These are phyloP conservation scores for Phragmites australis DNA, from an alignment of 176 grass and related monocot genomes.

Conservation along the genomic window DNA sequence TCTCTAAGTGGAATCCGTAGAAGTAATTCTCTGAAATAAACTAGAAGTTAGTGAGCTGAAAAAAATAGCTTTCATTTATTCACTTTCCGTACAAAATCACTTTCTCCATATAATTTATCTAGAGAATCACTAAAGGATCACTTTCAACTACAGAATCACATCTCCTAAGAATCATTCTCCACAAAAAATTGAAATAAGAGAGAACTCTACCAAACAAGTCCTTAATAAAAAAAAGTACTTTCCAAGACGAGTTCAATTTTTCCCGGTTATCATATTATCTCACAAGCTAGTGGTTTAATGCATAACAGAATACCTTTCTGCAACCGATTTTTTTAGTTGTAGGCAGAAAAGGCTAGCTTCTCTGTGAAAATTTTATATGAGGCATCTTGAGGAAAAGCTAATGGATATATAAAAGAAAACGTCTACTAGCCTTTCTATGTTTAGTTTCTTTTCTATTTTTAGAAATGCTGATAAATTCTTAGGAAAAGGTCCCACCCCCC, in stretches of 20 bases:
- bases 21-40: no score
- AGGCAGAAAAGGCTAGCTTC: constrained; percentile 31
- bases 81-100: no score
- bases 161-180: no score
- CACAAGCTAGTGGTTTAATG: neutral
- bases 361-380: neutral
- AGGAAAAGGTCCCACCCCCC: constrained; percentile 37
- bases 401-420: constrained; percentile 30
- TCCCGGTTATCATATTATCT: constrained; percentile 4
- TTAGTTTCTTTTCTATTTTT: constrained; percentile 41
- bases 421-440: neutral
- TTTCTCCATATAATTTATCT: no score
- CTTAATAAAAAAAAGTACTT: no score
- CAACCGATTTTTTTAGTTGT: neutral
- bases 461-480: constrained; percentile 32
- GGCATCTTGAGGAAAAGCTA: constrained; percentile 33
- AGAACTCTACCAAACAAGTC: no score
- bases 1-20: no score
- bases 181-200: no score
- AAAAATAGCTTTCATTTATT: no score
- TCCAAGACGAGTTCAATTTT: constrained; percentile 6
- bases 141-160: no score
- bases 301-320: neutral
- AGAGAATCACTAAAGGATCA: no score
- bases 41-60: no score